Conservation (phyloP, 2,329 filamentous ascomycete genomes). For the Fusarium cicatricum region DNA sequence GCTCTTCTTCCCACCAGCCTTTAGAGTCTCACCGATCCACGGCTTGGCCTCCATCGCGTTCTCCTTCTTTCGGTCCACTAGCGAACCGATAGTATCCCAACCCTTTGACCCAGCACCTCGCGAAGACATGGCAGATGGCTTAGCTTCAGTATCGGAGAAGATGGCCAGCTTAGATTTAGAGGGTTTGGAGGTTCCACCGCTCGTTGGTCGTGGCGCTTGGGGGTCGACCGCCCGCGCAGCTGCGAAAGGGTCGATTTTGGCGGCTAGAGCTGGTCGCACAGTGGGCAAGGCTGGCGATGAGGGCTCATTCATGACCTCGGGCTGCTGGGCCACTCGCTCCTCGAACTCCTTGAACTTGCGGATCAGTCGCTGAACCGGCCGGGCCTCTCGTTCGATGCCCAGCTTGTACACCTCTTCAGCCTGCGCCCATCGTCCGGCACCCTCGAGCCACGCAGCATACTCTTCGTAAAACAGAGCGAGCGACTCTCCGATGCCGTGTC, state of each 20-base stretch:
- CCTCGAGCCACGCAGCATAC: constrained; percentile 92
- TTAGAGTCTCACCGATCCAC: constrained; percentile 91
- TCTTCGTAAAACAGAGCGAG: constrained; percentile 97
- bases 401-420: constrained; percentile 93
- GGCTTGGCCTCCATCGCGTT: constrained; percentile 86
- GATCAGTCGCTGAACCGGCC: constrained; percentile 79
- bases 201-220: constrained; percentile 67
- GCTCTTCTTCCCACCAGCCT: constrained; percentile 83
- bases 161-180: constrained; percentile 86
- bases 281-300: constrained; percentile 87
- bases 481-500: constrained; percentile 85
- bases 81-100: constrained; percentile 91
- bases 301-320: constrained; percentile 70
- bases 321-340: constrained; percentile 72
- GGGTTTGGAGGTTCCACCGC: constrained; percentile 65
- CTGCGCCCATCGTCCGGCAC: constrained; percentile 83
- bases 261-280: constrained; percentile 81
- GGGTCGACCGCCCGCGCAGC: constrained; percentile 65
- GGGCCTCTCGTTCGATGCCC: constrained; percentile 87
- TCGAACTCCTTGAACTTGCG: constrained; percentile 96
- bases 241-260: constrained; percentile 86
- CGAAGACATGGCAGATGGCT: constrained; percentile 64
- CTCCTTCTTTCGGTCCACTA: constrained; percentile 92
- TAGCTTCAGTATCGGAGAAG: constrained; percentile 80
- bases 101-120: constrained; percentile 69